phyloP scores from a whole-genome alignment of 148 eudicot species.

The Cornus florida region DNA sequence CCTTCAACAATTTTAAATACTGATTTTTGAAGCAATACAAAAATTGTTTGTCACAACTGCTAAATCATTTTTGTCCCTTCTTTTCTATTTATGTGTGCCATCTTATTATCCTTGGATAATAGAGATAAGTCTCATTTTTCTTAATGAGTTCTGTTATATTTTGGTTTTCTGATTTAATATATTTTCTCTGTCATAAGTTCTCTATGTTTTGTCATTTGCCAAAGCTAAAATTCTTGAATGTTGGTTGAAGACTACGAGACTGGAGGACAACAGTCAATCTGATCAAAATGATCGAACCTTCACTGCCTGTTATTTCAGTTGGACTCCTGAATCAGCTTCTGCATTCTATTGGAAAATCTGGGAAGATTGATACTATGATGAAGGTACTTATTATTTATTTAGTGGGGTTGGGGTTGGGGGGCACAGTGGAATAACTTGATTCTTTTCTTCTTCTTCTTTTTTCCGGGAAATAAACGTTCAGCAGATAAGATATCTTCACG shows the following conservation, averaged over 20 bases:
- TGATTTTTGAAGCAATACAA: background rate
- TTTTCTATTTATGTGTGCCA: background rate
- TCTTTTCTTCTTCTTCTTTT: too few relatives aligned
- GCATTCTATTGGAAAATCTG: conserved; percentile 77
- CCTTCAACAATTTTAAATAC: too few relatives aligned
- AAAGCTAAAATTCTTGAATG: conserved; percentile 13
- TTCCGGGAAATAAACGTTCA: too few relatives aligned
- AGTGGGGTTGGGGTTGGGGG: too few relatives aligned
- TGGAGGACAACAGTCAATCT: conserved; percentile 64
- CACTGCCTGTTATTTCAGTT: conserved; percentile 55
- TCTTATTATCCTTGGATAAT: background rate
- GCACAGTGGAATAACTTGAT: too few relatives aligned
- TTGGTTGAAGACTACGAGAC: conserved; percentile 68
- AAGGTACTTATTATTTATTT: conserved; percentile 48
- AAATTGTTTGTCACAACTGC: background rate
- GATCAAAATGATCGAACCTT: conserved; percentile 67
- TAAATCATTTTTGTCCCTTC: background rate
- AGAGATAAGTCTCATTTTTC: background rate
- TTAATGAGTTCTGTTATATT: background rate
- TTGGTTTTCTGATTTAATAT: background rate
- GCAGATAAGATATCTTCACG: too few relatives aligned
- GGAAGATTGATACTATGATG: conserved; percentile 84
- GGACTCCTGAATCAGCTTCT: conserved; percentile 82
- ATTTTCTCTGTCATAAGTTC: background rate
- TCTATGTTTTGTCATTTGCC: background rate